Base-by-base conservation (phyloP, 2,329 filamentous ascomycete genomes). In the Hypoxylon sp. region DNA sequence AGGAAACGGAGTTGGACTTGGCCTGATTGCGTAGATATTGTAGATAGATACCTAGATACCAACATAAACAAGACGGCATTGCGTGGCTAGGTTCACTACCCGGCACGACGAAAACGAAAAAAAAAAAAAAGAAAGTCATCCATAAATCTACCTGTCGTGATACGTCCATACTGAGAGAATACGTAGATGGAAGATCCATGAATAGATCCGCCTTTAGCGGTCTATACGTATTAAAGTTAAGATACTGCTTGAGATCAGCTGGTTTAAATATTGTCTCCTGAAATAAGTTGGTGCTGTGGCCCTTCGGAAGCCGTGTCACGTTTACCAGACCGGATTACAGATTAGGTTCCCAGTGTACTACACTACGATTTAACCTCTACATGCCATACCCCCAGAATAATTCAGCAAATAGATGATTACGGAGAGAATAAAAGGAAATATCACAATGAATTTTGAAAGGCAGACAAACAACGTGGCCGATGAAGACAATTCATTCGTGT, bases 401-500 rank as follows among this genome's bases (percentile, higher is more conserved):
- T 28, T 28, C 23, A 28, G 5, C 11, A 6, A 49, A 19, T 6
- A n/a, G 17, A 5, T 10, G n/a, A 34, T 10, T 34, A 11, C n/a
- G 23, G 19, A 25, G 21, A 13, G 28, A 46, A 28, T 21, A 43
- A 13, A 46, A 7, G 6, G 23, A 25, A 13, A 52, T n/a, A 19
- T 49, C 43, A 49, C 43, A 9, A 17, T 17, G 28, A 58, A 25
- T 36, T 21, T 19, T 34, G 14, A 11, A 25, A 49, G 3, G 28
- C 7, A 34, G n/a, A 28, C 21, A 48, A 34, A 23, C 11, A 30
- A 48, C 2, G 25, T 43, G 25, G 48, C 41, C 30, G 19, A 36
- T 23, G 45, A 43, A 60, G 53, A 23, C 36, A 60, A 65, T 62
- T 52, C 62, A 62, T 63, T 66, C 59, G 63, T 60, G 17, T 66